Conservation (phyloP, 495 filamentous ascomycete species). For the Trichocladium antarcticum region DNA sequence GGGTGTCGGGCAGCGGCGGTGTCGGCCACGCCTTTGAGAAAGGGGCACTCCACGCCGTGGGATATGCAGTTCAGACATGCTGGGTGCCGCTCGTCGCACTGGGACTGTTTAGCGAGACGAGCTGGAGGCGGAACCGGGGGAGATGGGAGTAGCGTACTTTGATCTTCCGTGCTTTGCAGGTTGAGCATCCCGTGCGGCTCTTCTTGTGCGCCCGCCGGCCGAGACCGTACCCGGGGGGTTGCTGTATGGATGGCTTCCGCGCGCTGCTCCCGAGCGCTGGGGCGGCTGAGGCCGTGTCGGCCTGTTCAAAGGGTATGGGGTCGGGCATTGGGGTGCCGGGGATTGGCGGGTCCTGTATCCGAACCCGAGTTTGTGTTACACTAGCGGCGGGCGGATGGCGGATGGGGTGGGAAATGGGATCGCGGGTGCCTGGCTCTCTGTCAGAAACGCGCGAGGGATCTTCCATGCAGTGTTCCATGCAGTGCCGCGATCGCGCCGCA, state of each 20-base stretch:
- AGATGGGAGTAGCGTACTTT: slow-evolving; percentile 21
- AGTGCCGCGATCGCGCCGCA: too few relatives aligned
- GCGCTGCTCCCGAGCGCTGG: neutral
- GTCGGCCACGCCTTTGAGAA: slow-evolving; percentile 8
- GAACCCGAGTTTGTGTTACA: neutral
- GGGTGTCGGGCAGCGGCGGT: neutral
- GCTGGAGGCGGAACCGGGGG: neutral
- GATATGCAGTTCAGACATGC: slow-evolving; percentile 34
- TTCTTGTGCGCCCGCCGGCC: slow-evolving; percentile 26
- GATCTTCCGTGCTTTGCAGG: slow-evolving; percentile 34
- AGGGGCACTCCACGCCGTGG: slow-evolving; percentile 33
- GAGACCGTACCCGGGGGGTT: slow-evolving; percentile 4
- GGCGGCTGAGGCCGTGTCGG: neutral
- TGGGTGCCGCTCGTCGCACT: slow-evolving; percentile 38
- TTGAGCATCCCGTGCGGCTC: slow-evolving; percentile 33
- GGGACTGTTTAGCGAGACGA: neutral
- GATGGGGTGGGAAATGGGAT: neutral
- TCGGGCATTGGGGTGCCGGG: neutral
- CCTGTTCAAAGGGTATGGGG: neutral
- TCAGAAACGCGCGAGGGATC: neutral
- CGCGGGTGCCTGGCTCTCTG: neutral
- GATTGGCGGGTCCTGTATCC: too few relatives aligned
- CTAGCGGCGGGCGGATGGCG: neutral
- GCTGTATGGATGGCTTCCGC: neutral
- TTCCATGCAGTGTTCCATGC: too few relatives aligned